These are phyloP conservation scores for Salvia rosmarinus DNA, from an alignment of 257 asterid genomes.

Conservation along the genomic window DNA sequence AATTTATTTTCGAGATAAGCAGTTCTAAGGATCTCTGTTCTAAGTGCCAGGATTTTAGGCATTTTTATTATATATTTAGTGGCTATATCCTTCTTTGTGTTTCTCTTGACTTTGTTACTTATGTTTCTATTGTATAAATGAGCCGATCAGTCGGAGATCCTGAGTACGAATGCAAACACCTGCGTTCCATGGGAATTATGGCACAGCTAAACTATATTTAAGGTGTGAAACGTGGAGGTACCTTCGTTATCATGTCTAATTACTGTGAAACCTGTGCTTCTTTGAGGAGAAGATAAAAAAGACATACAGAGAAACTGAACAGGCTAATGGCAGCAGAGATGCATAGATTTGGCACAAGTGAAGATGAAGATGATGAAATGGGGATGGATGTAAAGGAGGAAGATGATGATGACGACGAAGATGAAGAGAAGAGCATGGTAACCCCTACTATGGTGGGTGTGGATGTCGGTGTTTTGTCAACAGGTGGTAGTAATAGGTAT, in stretches of 20 bases:
- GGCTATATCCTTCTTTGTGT: background rate
- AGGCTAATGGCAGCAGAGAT: conserved; percentile 62
- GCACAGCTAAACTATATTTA: conserved; percentile 16
- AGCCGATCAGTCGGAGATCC: conserved; percentile 22
- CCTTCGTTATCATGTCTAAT: conserved; percentile 29
- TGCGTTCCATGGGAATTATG: conserved; percentile 7
- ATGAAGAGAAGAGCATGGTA: conserved; percentile 62
- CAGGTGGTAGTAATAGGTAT: conserved; percentile 54
- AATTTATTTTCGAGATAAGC: background rate
- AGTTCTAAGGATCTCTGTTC: background rate
- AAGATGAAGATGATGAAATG: conserved; percentile 93
- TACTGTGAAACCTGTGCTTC: conserved; percentile 28
- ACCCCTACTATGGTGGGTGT: conserved; percentile 48
- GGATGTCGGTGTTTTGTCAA: conserved; percentile 62
- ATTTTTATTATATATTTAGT: background rate
- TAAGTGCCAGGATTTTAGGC: background rate
- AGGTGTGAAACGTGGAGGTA: conserved; percentile 33
- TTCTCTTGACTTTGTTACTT: conserved; percentile 22
- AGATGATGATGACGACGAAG: conserved; percentile 80
- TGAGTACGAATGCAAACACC: conserved; percentile 25
- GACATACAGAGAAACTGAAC: conserved; percentile 30
- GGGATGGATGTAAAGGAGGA: conserved; percentile 95
- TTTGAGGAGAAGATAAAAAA: conserved; percentile 34
- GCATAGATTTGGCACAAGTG: conserved; percentile 76
- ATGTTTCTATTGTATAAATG: conserved; percentile 28